phyloP scores from a whole-genome alignment of 176 grass and related monocot species.

The Zizania latifolia region DNA sequence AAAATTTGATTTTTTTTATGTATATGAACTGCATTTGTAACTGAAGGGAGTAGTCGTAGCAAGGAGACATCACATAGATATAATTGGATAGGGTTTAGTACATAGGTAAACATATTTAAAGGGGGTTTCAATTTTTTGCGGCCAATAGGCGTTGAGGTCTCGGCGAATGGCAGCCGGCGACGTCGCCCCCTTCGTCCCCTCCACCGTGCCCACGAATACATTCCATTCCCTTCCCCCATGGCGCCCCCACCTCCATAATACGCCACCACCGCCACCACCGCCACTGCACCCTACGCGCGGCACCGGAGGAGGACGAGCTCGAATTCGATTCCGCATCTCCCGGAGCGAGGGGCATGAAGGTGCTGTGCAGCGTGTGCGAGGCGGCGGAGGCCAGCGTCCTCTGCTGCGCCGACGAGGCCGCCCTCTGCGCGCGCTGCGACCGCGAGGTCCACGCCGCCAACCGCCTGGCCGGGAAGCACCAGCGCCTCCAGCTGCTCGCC shows the following conservation, averaged over 20 bases:
- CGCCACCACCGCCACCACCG: not conserved
- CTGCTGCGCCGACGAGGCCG: constrained; percentile 87
- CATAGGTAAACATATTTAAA: too few relatives aligned
- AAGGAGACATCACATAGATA: too few relatives aligned
- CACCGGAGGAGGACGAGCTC: not conserved
- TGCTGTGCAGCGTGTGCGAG: constrained; percentile 83
- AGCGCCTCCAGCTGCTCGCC: constrained; percentile 53
- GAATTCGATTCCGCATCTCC: not conserved
- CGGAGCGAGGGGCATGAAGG: constrained; percentile 45
- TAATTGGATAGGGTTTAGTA: too few relatives aligned
- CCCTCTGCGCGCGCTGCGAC: constrained; percentile 65
- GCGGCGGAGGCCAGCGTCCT: constrained; percentile 74
- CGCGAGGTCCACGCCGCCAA: constrained; percentile 73
- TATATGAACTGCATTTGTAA: too few relatives aligned
- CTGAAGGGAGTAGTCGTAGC: too few relatives aligned
- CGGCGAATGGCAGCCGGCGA: constrained; percentile 34
- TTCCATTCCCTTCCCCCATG: constrained; percentile 34
- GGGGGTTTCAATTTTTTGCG: constrained; percentile 13
- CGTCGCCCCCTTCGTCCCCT: constrained; percentile 31
- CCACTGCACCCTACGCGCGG: not conserved
- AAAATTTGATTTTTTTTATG: too few relatives aligned
- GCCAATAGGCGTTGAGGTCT: constrained; percentile 3
- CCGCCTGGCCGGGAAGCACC: constrained; percentile 72
- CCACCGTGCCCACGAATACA: constrained; percentile 41
- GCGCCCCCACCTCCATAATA: constrained; percentile 30